Percentiles rank a stretch among this genome's conserved stretches.
Conservation (phyloP, 805 yeast genomes). For the Candida sithepensis region DNA sequence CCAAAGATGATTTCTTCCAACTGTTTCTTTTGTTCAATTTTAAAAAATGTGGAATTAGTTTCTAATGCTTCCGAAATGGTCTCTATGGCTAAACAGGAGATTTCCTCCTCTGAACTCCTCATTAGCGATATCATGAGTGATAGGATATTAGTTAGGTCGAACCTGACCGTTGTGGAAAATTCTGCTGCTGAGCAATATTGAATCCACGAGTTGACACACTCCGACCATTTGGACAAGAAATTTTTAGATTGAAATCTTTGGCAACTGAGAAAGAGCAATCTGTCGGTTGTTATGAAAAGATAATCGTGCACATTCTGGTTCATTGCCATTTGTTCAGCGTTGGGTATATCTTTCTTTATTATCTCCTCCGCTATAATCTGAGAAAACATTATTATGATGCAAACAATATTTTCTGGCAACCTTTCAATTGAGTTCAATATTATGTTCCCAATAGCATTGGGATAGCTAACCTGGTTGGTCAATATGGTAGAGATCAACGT, state of each 20-base stretch:
- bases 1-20: conserved; percentile 37
- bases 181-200: conserved; percentile 37
- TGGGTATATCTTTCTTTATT: conserved; percentile 33
- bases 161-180: conserved; percentile 27
- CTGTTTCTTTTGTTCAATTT: conserved; percentile 27
- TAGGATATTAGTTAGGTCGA: conserved; percentile 21
- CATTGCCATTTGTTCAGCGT: conserved; percentile 23
- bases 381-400: conserved; percentile 32
- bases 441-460: conserved; percentile 4
- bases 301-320: conserved; percentile 37
- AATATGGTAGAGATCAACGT: conserved; percentile 19
- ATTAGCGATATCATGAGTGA: conserved; percentile 17
- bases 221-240: conserved; percentile 23
- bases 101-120: conserved; percentile 6
- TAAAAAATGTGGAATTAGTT: conserved; percentile 40
- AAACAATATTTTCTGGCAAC: conserved; percentile 6
- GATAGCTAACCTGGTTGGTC: conserved; percentile 1
- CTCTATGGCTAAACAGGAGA: conserved; percentile 27
- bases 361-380: conserved; percentile 53
- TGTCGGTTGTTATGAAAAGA: conserved; percentile 32
- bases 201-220: conserved; percentile 34
- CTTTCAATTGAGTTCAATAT: not conserved
- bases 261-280: conserved; percentile 17
- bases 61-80: conserved; percentile 28
- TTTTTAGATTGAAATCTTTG: not conserved